Conservation (phyloP, 1,284 basidiomycete species). For the Ganoderma lucidum region DNA sequence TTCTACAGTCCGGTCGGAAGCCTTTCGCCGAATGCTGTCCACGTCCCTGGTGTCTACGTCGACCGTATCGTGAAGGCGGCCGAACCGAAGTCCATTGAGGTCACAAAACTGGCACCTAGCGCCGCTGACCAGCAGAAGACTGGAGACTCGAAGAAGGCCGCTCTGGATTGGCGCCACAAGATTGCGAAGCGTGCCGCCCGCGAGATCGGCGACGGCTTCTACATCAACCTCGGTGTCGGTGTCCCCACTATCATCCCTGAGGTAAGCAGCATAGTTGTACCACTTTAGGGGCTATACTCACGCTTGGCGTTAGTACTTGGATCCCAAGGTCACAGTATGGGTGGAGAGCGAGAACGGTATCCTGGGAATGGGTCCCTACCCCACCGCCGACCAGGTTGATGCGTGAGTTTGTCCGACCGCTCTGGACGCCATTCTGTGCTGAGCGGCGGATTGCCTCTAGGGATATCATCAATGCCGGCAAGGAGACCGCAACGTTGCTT, state of each 20-base stretch:
- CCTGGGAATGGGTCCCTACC: slow-evolving; percentile 94
- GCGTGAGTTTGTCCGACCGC: slow-evolving; percentile 58
- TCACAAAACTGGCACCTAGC: slow-evolving; percentile 65
- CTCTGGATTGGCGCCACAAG: slow-evolving; percentile 62
- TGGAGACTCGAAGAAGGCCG: slow-evolving; percentile 55
- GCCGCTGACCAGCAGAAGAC: slow-evolving; percentile 35
- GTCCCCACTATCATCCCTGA: slow-evolving; percentile 89
- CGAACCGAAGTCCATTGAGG: slow-evolving; percentile 81
- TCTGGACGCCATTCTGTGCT: slow-evolving; percentile 4
- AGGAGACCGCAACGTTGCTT: slow-evolving; percentile 91
- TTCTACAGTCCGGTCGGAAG: slow-evolving; percentile 68
- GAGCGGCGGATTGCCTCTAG: slow-evolving; percentile 44
- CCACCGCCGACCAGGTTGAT: slow-evolving; percentile 85
- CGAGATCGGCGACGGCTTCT: slow-evolving; percentile 90
- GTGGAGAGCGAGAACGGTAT: slow-evolving; percentile 95
- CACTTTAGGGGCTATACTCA: slow-evolving; percentile 40
- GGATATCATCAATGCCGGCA: slow-evolving; percentile 94
- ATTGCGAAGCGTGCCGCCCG: slow-evolving; percentile 87
- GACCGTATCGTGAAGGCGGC: slow-evolving; percentile 86
- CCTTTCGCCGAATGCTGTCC: slow-evolving; percentile 84
- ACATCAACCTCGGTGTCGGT: slow-evolving; percentile 76
- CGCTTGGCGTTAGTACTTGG: slow-evolving; percentile 59
- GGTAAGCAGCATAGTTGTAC: slow-evolving; percentile 14
- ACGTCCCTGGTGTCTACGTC: slow-evolving; percentile 89
- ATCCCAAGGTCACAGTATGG: slow-evolving; percentile 83